phyloP scores from a whole-genome alignment of 1,139 yeast species.

The Zygoascus meyerae region DNA sequence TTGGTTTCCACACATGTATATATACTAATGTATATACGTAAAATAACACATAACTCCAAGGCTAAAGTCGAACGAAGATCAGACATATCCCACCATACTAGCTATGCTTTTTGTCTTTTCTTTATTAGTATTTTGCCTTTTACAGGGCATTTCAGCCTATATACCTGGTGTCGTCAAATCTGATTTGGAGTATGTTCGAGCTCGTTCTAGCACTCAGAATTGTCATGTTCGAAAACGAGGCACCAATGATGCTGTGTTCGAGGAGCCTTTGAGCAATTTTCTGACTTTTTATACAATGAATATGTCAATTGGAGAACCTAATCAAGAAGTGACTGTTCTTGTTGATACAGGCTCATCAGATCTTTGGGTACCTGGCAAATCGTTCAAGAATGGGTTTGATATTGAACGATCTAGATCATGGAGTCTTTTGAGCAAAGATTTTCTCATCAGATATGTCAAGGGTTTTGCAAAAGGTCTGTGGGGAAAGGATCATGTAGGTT shows the following conservation, averaged over 20 bases:
- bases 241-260: constrained; percentile 13
- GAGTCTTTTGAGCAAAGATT: constrained; percentile 18
- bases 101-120: too few relatives aligned
- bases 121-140: too few relatives aligned
- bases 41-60: too few relatives aligned
- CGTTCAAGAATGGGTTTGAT: constrained; percentile 20
- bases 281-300: constrained; percentile 31
- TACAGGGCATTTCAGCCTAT: neutral
- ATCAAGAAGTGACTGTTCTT: constrained; percentile 22
- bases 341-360: constrained; percentile 71
- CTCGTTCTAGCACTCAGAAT: constrained; percentile 2
- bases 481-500: constrained; percentile 23
- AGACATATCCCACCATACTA: too few relatives aligned
- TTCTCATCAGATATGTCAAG: constrained; percentile 24
- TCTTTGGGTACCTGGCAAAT: constrained; percentile 47
- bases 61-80: too few relatives aligned
- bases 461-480: constrained; percentile 27
- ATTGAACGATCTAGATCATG: constrained; percentile 18
- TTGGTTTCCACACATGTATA: neutral
- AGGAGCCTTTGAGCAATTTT: constrained; percentile 21
- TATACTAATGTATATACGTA: too few relatives aligned
- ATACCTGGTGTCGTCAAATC: constrained; percentile 13
- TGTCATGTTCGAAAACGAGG: constrained; percentile 4
- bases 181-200: constrained; percentile 15
- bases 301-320: constrained; percentile 26